Evolutionary conservation across 1,284 basidiomycete species (phyloP).

Genomic region (Exobasidium rhododendri): DNA sequence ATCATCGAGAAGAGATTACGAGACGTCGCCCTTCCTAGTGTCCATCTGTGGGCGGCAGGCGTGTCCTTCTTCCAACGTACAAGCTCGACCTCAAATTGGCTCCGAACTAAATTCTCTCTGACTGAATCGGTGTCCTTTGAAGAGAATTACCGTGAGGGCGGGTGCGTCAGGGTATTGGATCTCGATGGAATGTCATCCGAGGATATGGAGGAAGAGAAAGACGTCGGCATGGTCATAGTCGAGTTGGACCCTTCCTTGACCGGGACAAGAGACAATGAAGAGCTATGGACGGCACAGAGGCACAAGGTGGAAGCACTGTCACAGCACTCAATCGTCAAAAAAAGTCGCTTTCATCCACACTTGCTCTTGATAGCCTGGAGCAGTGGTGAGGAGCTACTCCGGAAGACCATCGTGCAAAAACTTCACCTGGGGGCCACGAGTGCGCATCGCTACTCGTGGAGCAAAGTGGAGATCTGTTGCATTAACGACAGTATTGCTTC

Average conservation of each 20-base stretch:
- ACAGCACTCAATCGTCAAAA: neutral
- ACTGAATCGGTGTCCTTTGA: neutral
- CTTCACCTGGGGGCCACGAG: neutral
- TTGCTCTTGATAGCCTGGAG: neutral
- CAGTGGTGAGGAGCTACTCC: neutral
- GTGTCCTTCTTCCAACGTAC: constrained; percentile 21
- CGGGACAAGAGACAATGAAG: neutral
- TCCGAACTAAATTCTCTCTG: constrained; percentile 25
- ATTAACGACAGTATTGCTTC: neutral
- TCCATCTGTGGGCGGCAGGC: constrained; percentile 23
- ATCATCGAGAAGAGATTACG: constrained; percentile 25
- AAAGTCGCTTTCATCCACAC: neutral
- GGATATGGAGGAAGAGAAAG: neutral
- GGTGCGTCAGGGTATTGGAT: neutral
- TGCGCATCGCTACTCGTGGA: neutral
- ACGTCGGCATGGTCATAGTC: constrained; percentile 28
- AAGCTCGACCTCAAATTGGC: constrained; percentile 27
- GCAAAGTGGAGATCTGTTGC: neutral
- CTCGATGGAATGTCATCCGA: constrained; percentile 6
- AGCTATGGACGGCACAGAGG: neutral
- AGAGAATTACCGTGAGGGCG: neutral
- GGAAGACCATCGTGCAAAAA: neutral
- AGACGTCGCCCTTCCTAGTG: constrained; percentile 18
- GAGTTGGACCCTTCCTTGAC: constrained; percentile 22
- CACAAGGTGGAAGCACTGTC: neutral